These are phyloP conservation scores for Coemansia sp. DNA, from an alignment of 192 early-diverging fungal species.

Conservation along the genomic window DNA sequence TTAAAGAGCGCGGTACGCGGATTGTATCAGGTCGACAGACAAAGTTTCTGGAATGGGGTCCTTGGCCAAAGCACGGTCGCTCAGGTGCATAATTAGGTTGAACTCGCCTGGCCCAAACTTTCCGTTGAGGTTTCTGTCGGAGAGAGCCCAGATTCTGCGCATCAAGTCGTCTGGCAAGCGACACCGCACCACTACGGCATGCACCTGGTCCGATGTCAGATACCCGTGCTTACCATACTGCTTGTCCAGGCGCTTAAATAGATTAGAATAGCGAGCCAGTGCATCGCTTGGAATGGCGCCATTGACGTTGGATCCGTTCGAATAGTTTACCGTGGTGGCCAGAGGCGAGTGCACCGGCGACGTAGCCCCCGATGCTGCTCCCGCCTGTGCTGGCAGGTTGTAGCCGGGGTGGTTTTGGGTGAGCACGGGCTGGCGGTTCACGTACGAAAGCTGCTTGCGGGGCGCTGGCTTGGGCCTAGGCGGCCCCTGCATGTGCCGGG, in stretches of 20 bases:
- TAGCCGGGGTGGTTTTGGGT: conserved; percentile 2
- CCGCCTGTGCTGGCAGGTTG: not conserved
- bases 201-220: conserved; percentile 18
- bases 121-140: conserved; percentile 35
- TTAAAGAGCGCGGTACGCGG: too few species aligned
- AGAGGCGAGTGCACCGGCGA: too few species aligned
- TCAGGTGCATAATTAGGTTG: conserved; percentile 37
- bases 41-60: conserved; percentile 31
- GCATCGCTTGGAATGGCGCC: conserved; percentile 14
- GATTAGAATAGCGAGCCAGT: conserved; percentile 15
- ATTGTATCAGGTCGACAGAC: conserved; percentile 29
- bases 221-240: conserved; percentile 17
- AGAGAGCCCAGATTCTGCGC: conserved; percentile 30
- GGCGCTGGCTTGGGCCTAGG: not conserved
- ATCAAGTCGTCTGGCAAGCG: conserved; percentile 25
- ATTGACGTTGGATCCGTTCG: not conserved
- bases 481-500: conserved; percentile 1
- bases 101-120: conserved; percentile 40
- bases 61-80: conserved; percentile 21
- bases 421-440: not conserved
- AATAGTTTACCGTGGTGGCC: too few species aligned
- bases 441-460: not conserved
- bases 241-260: conserved; percentile 32
- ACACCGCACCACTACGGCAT: conserved; percentile 21
- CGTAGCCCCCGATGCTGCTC: not conserved